Evolutionary conservation across 768 basidiomycete genomes (phyloP).

Genomic region (Tricholoma sp.): DNA sequence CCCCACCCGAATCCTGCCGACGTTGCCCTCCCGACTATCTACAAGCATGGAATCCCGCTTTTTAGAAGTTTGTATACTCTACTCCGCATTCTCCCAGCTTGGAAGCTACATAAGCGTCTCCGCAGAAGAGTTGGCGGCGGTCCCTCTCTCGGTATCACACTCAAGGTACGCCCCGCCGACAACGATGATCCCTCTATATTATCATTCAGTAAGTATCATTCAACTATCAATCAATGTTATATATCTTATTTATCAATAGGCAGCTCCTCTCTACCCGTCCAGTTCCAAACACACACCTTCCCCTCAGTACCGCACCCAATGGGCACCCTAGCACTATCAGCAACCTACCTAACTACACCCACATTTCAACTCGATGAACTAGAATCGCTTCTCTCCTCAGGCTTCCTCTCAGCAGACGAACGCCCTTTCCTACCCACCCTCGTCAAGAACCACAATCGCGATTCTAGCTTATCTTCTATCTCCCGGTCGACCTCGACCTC

Average conservation of each 20-base stretch:
- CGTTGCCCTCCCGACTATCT: conserved; percentile 67
- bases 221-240: conserved; percentile 26
- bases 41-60: conserved; percentile 80
- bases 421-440: conserved; percentile 71
- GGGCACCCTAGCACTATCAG: conserved; percentile 57
- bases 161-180: conserved; percentile 33
- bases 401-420: conserved; percentile 65
- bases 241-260: conserved; percentile 23
- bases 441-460: conserved; percentile 56
- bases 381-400: conserved; percentile 69
- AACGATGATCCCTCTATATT: conserved; percentile 20
- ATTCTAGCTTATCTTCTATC: conserved; percentile 31
- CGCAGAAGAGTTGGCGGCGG: conserved; percentile 38
- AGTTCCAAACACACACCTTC: conserved; percentile 54
- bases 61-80: conserved; percentile 75
- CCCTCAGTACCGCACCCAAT: conserved; percentile 61
- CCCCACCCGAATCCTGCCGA: conserved; percentile 30
- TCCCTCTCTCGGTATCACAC: conserved; percentile 37
- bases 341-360: conserved; percentile 61
- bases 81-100: conserved; percentile 68
- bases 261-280: conserved; percentile 30
- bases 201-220: conserved; percentile 14
- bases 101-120: conserved; percentile 65
- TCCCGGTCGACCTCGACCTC: conserved; percentile 24
- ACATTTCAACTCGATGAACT: conserved; percentile 72